phyloP scores from a whole-genome alignment of 495 filamentous ascomycete species.

The Jackrogersella minutella region DNA sequence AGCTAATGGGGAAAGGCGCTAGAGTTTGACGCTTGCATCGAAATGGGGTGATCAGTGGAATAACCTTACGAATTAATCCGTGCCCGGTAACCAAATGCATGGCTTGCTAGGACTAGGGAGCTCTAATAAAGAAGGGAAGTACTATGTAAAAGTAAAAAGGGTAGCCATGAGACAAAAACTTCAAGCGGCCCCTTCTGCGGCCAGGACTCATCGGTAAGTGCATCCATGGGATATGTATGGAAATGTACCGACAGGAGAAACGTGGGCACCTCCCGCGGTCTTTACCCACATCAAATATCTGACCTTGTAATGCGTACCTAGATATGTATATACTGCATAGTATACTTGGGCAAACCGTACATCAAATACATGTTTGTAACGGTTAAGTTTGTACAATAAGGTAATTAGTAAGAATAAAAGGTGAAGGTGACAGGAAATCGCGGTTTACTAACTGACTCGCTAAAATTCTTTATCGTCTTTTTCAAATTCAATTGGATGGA shows the following conservation, averaged over 20 bases:
- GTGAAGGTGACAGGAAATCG: too few species aligned
- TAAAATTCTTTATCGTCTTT: not conserved
- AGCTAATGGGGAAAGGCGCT: conserved; percentile 1
- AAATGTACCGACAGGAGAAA: conserved; percentile 20
- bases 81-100: not conserved
- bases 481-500: not conserved
- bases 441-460: too few species aligned
- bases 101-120: too few species aligned
- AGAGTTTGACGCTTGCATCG: conserved; percentile 8
- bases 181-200: conserved; percentile 31
- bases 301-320: not conserved
- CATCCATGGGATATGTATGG: conserved; percentile 6
- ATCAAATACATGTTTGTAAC: too few species aligned
- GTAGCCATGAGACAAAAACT: conserved; percentile 26
- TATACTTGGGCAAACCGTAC: too few species aligned
- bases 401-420: too few species aligned
- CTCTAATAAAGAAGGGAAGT: not conserved
- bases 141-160: too few species aligned
- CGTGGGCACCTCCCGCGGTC: too few species aligned
- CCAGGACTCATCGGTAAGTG: conserved; percentile 18
- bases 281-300: not conserved
- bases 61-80: not conserved
- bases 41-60: conserved; percentile 4
- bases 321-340: too few species aligned
- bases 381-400: not conserved